Evolutionary conservation across 768 basidiomycete species (phyloP), one percentile per base, ranked within the genome.

Genomic region (Chalciporus pseudorubinellus): DNA sequence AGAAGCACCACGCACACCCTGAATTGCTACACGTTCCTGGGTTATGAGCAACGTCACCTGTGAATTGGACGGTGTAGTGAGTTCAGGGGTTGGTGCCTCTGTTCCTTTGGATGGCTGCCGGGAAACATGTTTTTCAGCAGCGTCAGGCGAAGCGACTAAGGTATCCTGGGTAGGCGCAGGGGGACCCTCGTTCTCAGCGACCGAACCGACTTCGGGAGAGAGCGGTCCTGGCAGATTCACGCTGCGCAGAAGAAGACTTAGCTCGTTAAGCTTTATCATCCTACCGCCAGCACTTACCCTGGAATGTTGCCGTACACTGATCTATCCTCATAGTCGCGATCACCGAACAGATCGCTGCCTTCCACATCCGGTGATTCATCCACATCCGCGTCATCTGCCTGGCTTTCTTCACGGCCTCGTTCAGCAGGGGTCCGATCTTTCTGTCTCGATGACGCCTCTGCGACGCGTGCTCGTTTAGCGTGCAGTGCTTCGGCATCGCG

Each of bases 81-180:
- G 24, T 31, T 42, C 28, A 6, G 41, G 22, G 3, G 26, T 39
- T 5, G 12, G 46, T 16, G 10, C 26, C 19, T 48, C 42, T 1
- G 28, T 31, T 24, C 16, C 38, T 8, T 22, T 51, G n/a, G 34
- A 28, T 16, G 51, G n/a, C n/a, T n/a, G 47, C 2, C 24, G 1
- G 9, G 14, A 7, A 20, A 4, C 41, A 9, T 50, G 44, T n/a
- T 50, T 64, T 9, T 33, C 45, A 9, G 38, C 20, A 20, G 5
- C 16, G 1, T 12, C 41, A 36, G 66, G 62, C 16, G 66, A 62
- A 1, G 56, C 56, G 5, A 70, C 44, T 36, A 68, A 21, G 0
- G 67, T 68, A 24, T 53, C 53, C 21, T 70, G 66, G 6, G 68
- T 68, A 44, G 59, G 52, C 10, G 26, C 44, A 1, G 55, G 58